phyloP scores from a whole-genome alignment of 345 rosid species.

The Laguncularia racemosa region DNA sequence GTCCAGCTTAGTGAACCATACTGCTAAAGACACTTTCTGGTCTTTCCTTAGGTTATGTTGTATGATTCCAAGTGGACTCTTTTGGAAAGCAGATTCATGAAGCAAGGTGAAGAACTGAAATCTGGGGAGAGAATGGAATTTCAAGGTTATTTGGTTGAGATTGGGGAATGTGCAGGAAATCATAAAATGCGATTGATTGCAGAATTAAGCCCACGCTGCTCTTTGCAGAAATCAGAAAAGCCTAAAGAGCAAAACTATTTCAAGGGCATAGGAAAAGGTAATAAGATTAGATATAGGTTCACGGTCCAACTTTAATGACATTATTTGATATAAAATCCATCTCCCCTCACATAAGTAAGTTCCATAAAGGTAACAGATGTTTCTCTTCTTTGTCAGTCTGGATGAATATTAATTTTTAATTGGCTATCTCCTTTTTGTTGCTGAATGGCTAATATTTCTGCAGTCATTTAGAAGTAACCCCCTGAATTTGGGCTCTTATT shows the following conservation, averaged over 20 bases:
- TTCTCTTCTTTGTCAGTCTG: no score
- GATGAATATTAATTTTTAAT: no score
- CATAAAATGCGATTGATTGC: conserved; percentile 7
- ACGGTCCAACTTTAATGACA: not conserved
- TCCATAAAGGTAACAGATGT: no score
- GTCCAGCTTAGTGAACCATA: no score
- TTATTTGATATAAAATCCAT: not conserved
- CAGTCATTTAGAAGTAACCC: no score
- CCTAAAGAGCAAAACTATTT: conserved; percentile 5
- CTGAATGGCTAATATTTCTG: no score
- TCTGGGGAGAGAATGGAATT: conserved; percentile 35
- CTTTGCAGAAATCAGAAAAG: conserved; percentile 8
- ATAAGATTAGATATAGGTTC: conserved; percentile 1
- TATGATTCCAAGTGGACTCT: conserved; percentile 37
- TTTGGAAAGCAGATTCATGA: conserved; percentile 36
- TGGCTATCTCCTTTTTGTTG: no score
- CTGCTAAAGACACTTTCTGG: not conserved
- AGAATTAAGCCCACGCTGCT: conserved; percentile 5
- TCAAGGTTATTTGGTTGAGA: conserved; percentile 45
- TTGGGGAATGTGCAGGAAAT: conserved; percentile 27
- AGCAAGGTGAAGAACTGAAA: conserved; percentile 39
- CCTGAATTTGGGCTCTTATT: no score
- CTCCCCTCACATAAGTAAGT: no score
- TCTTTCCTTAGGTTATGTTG: conserved; percentile 31
- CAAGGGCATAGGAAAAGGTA: not conserved